Base-by-base conservation (phyloP, 163 green algal genomes). In the Prototheca wickerhamii region DNA sequence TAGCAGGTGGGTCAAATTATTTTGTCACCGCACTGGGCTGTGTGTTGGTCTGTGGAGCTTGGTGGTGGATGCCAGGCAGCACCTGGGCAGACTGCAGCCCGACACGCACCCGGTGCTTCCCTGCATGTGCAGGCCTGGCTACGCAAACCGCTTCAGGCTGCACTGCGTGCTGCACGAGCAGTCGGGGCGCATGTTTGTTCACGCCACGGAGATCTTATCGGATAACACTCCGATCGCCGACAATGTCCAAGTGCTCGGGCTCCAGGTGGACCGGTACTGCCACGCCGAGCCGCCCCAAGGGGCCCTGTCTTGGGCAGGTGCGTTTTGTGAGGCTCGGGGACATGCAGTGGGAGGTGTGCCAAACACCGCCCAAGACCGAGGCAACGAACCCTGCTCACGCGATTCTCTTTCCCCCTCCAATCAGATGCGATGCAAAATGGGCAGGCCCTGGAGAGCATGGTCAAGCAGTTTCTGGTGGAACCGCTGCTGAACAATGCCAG, bases 231-330 rank as follows among this genome's bases (percentile, higher is more conserved):
- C 26, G 3, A 15, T 49, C 3, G 8, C 25, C 44, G 30, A 34
- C 17, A 71, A 71, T 35, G 58, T 71, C 1, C 55, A 64, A 18
- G 55, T 71, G 3, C 40, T 71, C 5, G 64, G 64, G 0, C 54
- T 71, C 3, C 64, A 71, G 37, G 31, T 71, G 8, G 25, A 60
- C 17, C n/a, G 26, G 8, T 34, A 58, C 26, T 28, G 4, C 8
- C 7, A 37, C 15, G n/a, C 23, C 46, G 46, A 25, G 12, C 21
- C n/a, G n/a, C n/a, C n/a, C n/a, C n/a, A n/a, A n/a, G n/a, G n/a
- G n/a, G n/a, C n/a, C n/a, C n/a, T n/a, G n/a, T n/a, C n/a, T n/a
- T n/a, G n/a, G n/a, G n/a, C n/a, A n/a, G n/a, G n/a, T n/a, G n/a
- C n/a, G n/a, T n/a, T n/a, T n/a, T n/a, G n/a, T n/a, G n/a, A n/a